Percentiles rank a stretch among this genome's conserved stretches.
These are phyloP conservation scores for Pseudogymnoascus sp. DNA, from an alignment of 2,329 filamentous ascomycete genomes.

Conservation along the genomic window DNA sequence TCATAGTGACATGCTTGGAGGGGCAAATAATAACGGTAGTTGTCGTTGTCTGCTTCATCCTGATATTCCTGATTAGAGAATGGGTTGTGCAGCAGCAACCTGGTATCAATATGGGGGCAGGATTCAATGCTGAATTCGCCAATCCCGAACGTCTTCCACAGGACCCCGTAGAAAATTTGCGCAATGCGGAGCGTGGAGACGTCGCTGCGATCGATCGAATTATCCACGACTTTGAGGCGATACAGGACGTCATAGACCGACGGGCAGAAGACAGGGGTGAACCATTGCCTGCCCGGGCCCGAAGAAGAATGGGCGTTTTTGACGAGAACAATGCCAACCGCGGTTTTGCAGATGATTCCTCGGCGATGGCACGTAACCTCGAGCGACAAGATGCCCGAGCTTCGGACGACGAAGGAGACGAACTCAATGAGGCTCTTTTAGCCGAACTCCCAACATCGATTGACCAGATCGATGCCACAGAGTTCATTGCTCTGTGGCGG, in stretches of 20 bases:
- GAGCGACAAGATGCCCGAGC: neutral
- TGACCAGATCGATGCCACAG: constrained; percentile 23
- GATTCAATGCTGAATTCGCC: constrained; percentile 47
- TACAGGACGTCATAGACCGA: neutral
- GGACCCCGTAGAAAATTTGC: constrained; percentile 12
- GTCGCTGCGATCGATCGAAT: constrained; percentile 11
- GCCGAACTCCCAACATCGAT: constrained; percentile 20
- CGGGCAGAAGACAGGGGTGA: constrained; percentile 14
- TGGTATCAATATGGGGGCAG: constrained; percentile 69
- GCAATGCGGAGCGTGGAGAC: neutral
- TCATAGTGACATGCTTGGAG: constrained; percentile 76
- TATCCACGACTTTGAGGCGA: constrained; percentile 11
- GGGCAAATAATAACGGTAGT: constrained; percentile 88
- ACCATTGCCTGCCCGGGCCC: constrained; percentile 19
- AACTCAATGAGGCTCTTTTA: constrained; percentile 8
- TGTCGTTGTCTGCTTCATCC: constrained; percentile 87
- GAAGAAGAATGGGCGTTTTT: constrained; percentile 17
- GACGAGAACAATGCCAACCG: constrained; percentile 14
- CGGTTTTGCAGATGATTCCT: neutral
- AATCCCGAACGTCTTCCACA: constrained; percentile 33
- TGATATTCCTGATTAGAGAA: constrained; percentile 94
- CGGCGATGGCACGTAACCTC: neutral
- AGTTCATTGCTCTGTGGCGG: constrained; percentile 46
- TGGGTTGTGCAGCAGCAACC: constrained; percentile 98
- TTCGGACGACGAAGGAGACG: neutral